A percentile compares a stretch with the other conserved stretches of the same genome.
Evolutionary conservation across 345 rosid species (phyloP).

Genomic region (Eucalyptus decipiens): DNA sequence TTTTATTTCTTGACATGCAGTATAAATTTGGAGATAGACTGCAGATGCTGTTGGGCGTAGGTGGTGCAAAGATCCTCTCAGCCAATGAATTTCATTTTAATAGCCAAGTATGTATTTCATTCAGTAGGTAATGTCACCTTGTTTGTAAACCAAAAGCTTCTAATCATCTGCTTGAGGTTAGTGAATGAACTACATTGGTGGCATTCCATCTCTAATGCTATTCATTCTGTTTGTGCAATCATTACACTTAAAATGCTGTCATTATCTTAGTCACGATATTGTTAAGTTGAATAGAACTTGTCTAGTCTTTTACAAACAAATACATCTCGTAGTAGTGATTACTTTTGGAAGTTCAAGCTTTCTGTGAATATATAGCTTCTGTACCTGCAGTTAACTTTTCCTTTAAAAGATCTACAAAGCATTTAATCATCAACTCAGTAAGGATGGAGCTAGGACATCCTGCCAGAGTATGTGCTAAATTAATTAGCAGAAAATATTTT

Average conservation of each 20-base stretch:
- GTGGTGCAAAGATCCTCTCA: slow-evolving; percentile 53
- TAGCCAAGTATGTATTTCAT: slow-evolving; percentile 45
- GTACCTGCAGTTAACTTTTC: neutral
- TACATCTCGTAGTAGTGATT: neutral
- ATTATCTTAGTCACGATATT: neutral
- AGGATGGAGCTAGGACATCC: neutral
- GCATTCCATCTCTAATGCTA: neutral
- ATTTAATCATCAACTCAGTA: neutral
- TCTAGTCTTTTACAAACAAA: neutral
- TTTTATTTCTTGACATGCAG: slow-evolving; percentile 25
- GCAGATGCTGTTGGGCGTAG: slow-evolving; percentile 23
- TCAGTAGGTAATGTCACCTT: neutral
- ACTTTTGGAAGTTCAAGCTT: neutral
- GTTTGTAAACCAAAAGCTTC: neutral
- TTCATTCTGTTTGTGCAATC: neutral
- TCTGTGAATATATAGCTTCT: neutral
- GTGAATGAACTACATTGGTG: neutral
- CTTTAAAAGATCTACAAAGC: neutral
- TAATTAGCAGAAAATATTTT: neutral
- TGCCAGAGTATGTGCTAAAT: neutral
- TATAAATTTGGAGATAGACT: slow-evolving; percentile 50
- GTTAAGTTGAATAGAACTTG: neutral
- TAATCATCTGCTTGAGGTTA: neutral
- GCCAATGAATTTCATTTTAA: slow-evolving; percentile 40
- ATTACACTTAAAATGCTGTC: neutral